Conservation (phyloP, 202 grass and related monocot species). For the Elaeis oleifera region DNA sequence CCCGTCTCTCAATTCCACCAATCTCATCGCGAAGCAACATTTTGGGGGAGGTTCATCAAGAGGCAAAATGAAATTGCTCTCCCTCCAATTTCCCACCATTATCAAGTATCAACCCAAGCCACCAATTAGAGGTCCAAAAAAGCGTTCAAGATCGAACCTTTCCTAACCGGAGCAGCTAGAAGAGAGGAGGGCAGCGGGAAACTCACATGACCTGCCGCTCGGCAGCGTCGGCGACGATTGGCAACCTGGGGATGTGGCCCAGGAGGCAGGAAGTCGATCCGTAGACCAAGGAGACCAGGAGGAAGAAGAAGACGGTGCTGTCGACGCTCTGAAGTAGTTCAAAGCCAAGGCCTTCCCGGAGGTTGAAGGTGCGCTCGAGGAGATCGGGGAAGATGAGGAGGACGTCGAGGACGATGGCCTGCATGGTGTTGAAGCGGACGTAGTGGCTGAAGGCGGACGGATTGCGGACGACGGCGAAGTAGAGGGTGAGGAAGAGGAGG, state of each 20-base stretch:
- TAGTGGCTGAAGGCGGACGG: slow-evolving; percentile 77
- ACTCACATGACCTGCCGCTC: slow-evolving; percentile 94
- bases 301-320: slow-evolving; percentile 85
- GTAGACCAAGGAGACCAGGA: slow-evolving; percentile 65
- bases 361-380: slow-evolving; percentile 51
- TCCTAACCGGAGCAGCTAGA: no score
- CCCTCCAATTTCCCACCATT: no score
- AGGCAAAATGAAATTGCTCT: no score
- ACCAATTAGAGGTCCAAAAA: no score
- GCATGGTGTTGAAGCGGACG: slow-evolving; percentile 96
- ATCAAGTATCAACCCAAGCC: no score
- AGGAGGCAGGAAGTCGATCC: slow-evolving; percentile 68
- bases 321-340: slow-evolving; percentile 63
- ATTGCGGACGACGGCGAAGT: slow-evolving; percentile 79
- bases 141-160: no score
- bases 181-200: background rate
- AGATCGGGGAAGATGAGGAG: slow-evolving; percentile 90
- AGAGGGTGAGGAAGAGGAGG: slow-evolving; percentile 87
- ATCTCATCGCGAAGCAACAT: no score
- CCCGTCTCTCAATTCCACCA: no score
- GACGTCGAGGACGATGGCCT: slow-evolving; percentile 78
- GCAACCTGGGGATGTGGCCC: slow-evolving; percentile 62
- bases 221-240: slow-evolving; percentile 74
- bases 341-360: slow-evolving; percentile 34
- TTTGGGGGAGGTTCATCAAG: no score